Conservation (phyloP, 2,329 filamentous ascomycete genomes). For the Tolypocladium amazonense region DNA sequence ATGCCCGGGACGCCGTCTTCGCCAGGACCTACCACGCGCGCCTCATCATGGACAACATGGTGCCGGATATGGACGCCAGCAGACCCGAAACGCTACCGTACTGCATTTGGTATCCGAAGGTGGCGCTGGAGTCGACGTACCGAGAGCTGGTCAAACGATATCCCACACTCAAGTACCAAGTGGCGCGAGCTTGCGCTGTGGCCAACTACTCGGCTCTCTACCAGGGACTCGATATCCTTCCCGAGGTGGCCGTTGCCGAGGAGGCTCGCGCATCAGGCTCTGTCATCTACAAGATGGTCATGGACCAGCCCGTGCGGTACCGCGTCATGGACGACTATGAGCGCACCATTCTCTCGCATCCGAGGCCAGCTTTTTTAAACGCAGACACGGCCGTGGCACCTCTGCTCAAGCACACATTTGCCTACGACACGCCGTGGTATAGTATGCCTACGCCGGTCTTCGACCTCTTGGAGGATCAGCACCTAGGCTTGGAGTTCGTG, state of each 20-base stretch:
- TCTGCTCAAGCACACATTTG: neutral
- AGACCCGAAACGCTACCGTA: neutral
- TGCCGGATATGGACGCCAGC: neutral
- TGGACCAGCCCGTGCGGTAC: neutral
- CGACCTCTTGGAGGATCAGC: neutral
- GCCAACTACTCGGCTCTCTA: neutral
- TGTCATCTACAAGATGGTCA: neutral
- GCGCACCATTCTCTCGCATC: neutral
- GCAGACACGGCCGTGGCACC: neutral
- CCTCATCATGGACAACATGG: neutral
- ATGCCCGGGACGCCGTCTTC: neutral
- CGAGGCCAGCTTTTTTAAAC: neutral
- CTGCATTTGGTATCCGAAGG: neutral
- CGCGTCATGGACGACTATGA: neutral
- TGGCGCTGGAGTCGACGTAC: neutral
- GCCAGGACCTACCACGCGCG: neutral
- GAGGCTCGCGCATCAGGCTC: neutral
- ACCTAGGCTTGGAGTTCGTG: neutral
- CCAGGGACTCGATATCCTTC: neutral
- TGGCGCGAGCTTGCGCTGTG: neutral
- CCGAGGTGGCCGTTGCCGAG: neutral
- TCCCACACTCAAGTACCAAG: neutral
- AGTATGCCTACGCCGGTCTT: neutral
- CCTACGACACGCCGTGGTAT: neutral
- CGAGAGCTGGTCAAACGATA: neutral